Percentiles rank a stretch among this genome's conserved stretches.
Evolutionary conservation across 2,329 filamentous ascomycete species (phyloP).

Genomic region (Aureobasidium namibiae): DNA sequence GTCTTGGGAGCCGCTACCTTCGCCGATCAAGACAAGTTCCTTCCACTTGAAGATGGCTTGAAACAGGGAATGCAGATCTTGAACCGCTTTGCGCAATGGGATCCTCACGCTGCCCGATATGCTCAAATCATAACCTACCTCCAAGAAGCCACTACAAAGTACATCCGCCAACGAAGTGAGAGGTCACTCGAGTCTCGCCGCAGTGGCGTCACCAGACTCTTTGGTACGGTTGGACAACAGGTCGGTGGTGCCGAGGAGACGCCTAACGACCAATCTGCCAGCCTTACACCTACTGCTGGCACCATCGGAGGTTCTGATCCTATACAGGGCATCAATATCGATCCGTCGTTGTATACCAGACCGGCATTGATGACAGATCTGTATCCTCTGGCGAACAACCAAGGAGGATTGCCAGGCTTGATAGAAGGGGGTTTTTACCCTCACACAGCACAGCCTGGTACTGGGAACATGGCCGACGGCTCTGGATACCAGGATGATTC

Average conservation of each 20-base stretch:
- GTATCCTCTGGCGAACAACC: not conserved
- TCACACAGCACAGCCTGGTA: not conserved
- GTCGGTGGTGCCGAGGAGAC: not conserved
- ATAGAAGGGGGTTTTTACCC: not conserved
- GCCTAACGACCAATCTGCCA: not conserved
- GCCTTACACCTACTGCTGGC: not conserved
- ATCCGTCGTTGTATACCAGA: not conserved
- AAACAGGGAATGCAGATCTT: conserved; percentile 18
- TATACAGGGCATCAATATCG: not conserved
- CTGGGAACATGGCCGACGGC: not conserved
- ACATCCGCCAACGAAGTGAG: conserved; percentile 6
- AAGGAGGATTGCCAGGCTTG: not conserved
- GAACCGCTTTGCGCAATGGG: conserved; percentile 21
- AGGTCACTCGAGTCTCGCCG: not conserved
- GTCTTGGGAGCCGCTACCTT: conserved; percentile 22
- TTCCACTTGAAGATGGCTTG: conserved; percentile 19
- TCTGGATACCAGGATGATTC: conserved; percentile 3
- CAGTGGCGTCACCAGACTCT: not conserved
- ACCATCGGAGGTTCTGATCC: not conserved
- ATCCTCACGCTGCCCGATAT: conserved; percentile 25
- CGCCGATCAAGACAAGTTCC: conserved; percentile 19
- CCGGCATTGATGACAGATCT: not conserved
- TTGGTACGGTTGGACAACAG: conserved; percentile 3
- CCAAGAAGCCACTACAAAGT: not conserved
- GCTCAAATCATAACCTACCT: conserved; percentile 20